These are phyloP conservation scores for Raffaelea deltoideospora DNA, from an alignment of 2,329 filamentous ascomycete genomes.

Conservation along the genomic window DNA sequence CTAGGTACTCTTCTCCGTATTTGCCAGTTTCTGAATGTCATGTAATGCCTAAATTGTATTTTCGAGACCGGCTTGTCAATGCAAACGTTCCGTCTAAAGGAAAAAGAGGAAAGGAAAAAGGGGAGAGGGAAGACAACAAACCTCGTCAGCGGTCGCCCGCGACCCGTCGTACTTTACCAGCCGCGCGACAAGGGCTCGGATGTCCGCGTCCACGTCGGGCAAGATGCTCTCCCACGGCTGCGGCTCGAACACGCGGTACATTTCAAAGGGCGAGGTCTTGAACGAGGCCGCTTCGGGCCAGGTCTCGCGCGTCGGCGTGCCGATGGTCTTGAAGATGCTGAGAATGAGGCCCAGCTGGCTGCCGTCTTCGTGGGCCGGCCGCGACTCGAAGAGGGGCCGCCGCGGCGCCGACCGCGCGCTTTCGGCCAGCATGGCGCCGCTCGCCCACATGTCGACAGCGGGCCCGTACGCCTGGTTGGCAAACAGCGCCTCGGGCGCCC, in stretches of 20 bases:
- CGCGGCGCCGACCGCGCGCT: conserved; percentile 36
- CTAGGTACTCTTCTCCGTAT: too few relatives aligned
- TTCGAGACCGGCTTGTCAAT: too few relatives aligned
- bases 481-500: conserved; percentile 79
- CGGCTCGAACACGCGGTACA: conserved; percentile 61
- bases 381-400: conserved; percentile 65
- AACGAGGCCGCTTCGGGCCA: conserved; percentile 72
- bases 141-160: conserved; percentile 53
- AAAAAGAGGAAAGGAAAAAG: too few relatives aligned
- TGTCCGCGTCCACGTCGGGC: conserved; percentile 38
- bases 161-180: conserved; percentile 60
- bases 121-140: too few relatives aligned
- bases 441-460: conserved; percentile 76
- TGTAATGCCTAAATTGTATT: too few relatives aligned
- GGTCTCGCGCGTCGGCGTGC: conserved; percentile 61
- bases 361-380: conserved; percentile 57
- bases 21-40: too few relatives aligned
- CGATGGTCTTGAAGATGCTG: conserved; percentile 83
- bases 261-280: conserved; percentile 69
- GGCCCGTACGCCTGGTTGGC: conserved; percentile 59
- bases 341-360: conserved; percentile 83
- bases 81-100: too few relatives aligned
- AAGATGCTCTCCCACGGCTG: conserved; percentile 58
- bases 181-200: conserved; percentile 48
- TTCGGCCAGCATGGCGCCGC: conserved; percentile 74